These are phyloP conservation scores for Boechera retrofracta DNA, from an alignment of 345 rosid genomes.

Conservation along the genomic window DNA sequence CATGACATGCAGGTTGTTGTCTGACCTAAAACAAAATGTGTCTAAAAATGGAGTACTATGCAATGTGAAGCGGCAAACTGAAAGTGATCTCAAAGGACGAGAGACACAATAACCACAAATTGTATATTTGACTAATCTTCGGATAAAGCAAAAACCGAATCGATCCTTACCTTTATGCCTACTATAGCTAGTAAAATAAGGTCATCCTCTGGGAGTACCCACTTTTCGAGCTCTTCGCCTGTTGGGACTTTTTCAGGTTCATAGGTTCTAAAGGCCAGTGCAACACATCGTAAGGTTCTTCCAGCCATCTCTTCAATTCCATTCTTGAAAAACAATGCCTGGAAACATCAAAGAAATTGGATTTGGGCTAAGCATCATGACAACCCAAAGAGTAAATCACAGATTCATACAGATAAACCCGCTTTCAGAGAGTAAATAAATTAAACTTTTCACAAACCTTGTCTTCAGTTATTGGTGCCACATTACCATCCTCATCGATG, in stretches of 20 bases:
- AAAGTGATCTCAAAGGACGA: neutral
- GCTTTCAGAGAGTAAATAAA: neutral
- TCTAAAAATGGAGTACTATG: neutral
- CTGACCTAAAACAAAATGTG: neutral
- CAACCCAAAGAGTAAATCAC: neutral
- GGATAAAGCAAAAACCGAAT: neutral
- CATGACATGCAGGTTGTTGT: slow-evolving; percentile 18
- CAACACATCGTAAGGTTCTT: slow-evolving; percentile 86
- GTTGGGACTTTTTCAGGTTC: slow-evolving; percentile 69
- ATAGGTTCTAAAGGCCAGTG: slow-evolving; percentile 77
- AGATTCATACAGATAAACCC: neutral
- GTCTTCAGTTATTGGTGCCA: slow-evolving; percentile 66
- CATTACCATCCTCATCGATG: slow-evolving; percentile 61
- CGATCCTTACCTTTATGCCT: slow-evolving; percentile 75
- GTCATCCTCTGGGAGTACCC: slow-evolving; percentile 87
- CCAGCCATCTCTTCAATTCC: slow-evolving; percentile 86
- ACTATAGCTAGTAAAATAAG: slow-evolving; percentile 86
- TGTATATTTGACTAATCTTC: slow-evolving; percentile 1
- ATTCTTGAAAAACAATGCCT: slow-evolving; percentile 57
- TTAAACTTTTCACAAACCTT: slow-evolving; percentile 54
- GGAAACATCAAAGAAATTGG: slow-evolving; percentile 32
- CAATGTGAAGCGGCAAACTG: neutral
- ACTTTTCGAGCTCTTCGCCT: slow-evolving; percentile 61
- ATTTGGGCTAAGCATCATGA: neutral
- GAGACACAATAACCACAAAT: neutral